Evolutionary conservation across 352 stramenopile genomes (phyloP).

Genomic region (Phytopythium cucurbitacearum): DNA sequence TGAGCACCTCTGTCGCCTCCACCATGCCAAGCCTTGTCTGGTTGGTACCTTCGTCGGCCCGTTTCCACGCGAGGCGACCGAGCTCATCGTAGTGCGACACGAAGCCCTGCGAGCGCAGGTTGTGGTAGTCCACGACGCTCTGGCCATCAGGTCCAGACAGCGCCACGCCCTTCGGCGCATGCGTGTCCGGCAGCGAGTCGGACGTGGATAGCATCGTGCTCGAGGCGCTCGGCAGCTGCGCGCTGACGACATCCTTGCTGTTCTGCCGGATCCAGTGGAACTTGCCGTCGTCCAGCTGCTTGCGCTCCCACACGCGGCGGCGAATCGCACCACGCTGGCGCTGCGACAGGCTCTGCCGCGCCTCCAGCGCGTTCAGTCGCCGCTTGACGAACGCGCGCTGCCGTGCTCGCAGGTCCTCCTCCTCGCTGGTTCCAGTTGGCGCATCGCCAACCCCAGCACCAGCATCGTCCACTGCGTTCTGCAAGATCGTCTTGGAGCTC

Average conservation of each 20-base stretch:
- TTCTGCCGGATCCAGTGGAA: conserved; percentile 74
- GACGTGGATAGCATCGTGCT: conserved; percentile 12
- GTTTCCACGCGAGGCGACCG: conserved; percentile 48
- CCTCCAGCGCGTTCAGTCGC: conserved; percentile 60
- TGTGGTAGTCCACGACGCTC: conserved; percentile 53
- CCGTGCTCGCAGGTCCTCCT: conserved; percentile 31
- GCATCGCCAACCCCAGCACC: conserved; percentile 7
- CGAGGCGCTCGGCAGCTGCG: conserved; percentile 13
- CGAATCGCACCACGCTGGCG: conserved; percentile 63
- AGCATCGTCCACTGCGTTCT: conserved; percentile 22
- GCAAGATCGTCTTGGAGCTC: conserved; percentile 43
- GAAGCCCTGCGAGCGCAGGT: conserved; percentile 59
- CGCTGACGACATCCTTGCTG: conserved; percentile 33
- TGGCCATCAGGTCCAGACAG: conserved; percentile 38
- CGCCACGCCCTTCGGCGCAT: conserved; percentile 7
- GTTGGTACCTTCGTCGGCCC: conserved; percentile 40
- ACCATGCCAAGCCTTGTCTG: too few species aligned
- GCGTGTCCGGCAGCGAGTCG: conserved; percentile 14
- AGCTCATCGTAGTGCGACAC: conserved; percentile 64
- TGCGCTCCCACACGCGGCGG: conserved; percentile 59
- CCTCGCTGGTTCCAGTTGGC: conserved; percentile 11
- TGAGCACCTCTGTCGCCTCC: neutral
- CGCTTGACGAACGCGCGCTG: conserved; percentile 67
- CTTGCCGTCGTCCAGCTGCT: conserved; percentile 50
- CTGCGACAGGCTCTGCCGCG: conserved; percentile 59